Evolutionary conservation across 345 rosid genomes (phyloP), one percentile per base, ranked within the genome.

Genomic region (Capsella bursapastoris): DNA sequence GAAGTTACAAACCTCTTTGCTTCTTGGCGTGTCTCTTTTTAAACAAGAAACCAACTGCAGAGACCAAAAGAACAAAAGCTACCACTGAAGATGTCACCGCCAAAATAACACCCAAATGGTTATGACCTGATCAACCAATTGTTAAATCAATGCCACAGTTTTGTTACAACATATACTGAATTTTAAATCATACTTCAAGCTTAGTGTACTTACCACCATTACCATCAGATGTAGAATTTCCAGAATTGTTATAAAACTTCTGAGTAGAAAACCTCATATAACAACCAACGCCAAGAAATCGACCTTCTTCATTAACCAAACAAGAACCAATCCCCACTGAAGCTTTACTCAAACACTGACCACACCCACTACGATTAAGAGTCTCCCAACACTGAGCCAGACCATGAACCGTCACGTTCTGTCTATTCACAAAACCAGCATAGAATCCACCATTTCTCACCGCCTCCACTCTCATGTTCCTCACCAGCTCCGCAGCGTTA

Each of bases 341-440:
- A 5, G 89, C 91, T 48, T 83, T 76, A 28, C 53, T 65, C 70
- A 90, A 84, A 80, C 96, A 90, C 60, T 66, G 68, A 72, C 8
- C 81, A 64, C 93, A 90, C 3, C 78, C 83, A 70, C 81, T 87
- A 0, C 68, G 49, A 66, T 71, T 85, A 9, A 90, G 79, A 7
- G 81, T 49, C 72, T 88, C 83, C 96, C 96, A 90, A 69, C 97
- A 94, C 80, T 94, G 98, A 67, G 91, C 98, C 78, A 94, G 72
- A 43, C 92, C 98, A 73, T 85, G 90, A 84, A 86, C 95, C 45
- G 89, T 77, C 45, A 73, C 83, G 81, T 89, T 86, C 73, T 76
- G 81, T 57, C 70, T 79, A 49, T 65, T 61, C 78, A 84, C 85
- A 18, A 78, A 85, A 4, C 93, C 97, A 10, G 84, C 95, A 14